These are phyloP conservation scores for Helotiales sp. DNA, from an alignment of 2,329 filamentous ascomycete genomes.

Conservation along the genomic window DNA sequence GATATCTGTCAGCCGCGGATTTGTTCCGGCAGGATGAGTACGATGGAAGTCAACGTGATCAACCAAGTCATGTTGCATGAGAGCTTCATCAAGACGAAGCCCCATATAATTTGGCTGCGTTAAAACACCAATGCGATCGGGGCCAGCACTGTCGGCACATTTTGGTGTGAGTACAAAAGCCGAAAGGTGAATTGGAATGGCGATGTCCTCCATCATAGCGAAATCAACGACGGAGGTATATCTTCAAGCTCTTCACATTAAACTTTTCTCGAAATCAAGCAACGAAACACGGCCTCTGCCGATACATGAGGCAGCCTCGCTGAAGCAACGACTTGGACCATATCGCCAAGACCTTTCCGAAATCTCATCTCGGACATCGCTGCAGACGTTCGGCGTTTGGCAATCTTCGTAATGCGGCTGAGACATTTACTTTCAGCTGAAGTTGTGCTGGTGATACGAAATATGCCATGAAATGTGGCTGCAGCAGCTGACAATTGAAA, in stretches of 20 bases:
- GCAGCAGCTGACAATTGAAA: not conserved
- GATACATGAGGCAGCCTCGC: not conserved
- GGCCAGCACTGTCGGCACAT: not conserved
- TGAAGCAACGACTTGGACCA: not conserved
- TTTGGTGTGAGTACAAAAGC: not conserved
- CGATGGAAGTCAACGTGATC: conserved; percentile 47
- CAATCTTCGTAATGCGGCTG: not conserved
- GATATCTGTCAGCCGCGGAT: conserved; percentile 47
- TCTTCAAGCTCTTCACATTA: not conserved
- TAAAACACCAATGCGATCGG: conserved; percentile 28
- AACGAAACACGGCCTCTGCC: not conserved
- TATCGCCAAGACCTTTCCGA: not conserved
- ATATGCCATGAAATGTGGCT: not conserved
- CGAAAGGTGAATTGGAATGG: not conserved
- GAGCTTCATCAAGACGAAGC: conserved; percentile 45
- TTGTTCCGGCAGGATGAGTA: conserved; percentile 40
- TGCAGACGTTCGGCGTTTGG: not conserved
- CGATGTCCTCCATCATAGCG: conserved; percentile 1
- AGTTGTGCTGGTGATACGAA: not conserved
- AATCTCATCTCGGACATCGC: not conserved
- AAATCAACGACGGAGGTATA: not conserved
- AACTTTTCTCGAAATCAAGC: not conserved
- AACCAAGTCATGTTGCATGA: conserved; percentile 48
- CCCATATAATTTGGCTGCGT: conserved; percentile 54
- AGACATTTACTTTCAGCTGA: not conserved